Base-by-base conservation (phyloP, 1,284 basidiomycete genomes). In the Cryptococcus deneoformans region DNA sequence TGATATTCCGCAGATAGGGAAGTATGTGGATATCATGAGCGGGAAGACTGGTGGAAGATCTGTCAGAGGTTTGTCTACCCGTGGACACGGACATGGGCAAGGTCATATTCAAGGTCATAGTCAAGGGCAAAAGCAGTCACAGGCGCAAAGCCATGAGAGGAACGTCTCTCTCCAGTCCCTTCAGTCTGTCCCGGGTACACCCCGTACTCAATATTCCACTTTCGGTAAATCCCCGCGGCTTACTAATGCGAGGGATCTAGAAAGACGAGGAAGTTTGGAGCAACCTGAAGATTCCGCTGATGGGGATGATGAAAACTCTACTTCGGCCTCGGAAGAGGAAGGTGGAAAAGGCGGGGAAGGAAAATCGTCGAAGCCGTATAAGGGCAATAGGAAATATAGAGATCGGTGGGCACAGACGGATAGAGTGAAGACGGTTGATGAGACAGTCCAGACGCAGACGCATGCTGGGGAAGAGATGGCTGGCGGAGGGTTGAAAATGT, bases 1-100 rank as follows among this genome's bases (percentile, higher is more conserved):
- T 67, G 79, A 75, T 43, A 84, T 88, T 34, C 86, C 89, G 2
- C 86, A 85, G 58, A 92, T 92, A 56, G 84, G 87, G 61, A 83
- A 81, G 58, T 91, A 92, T 73, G 87, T 87, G 0, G 82, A 83
- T 7, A 82, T 82, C 54, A 79, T 90, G 37, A 83, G 77, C 71
- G 57, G 75, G 1, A 45, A 60, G 14, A 64, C 63, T 16, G 60
- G 44, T 48, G 51, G 51, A 6, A 53, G 47, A 16, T 57, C 53
- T 42, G 14, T 43, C 7, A 38, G 52, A 16, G 50, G 52, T n/a
- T 2, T 43, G 34, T 35, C 36, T 50, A 16, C 11, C 3, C 11
- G 40, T 3, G 12, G 16, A 11, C 40, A 42, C 16, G 29, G 29
- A 29, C 29, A 29, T 29, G 29, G 29, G 3, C 29, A 29, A 4